Evolutionary conservation across 176 grass and related monocot genomes (phyloP), one percentile per base, ranked within the genome.

Genomic region (Chrysopogon serrulatus): DNA sequence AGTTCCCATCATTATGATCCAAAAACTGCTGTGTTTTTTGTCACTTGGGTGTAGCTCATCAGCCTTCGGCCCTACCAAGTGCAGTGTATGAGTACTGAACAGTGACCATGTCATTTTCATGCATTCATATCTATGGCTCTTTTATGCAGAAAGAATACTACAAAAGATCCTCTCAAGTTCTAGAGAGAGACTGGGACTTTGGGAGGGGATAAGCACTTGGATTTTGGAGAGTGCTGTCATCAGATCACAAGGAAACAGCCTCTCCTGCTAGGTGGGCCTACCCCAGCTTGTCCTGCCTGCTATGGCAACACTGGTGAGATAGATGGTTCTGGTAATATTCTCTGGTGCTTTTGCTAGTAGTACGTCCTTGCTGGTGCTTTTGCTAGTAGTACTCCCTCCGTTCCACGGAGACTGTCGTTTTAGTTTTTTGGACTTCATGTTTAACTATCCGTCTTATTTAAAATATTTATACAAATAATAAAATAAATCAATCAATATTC

Each of bases 311-410:
- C 81, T 59, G 36, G 17, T 74, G 41, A 40, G 76, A 80, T 74
- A 40, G 76, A 80, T 74, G 61, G 82, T 75, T 84, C 59, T 68
- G 37, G 87, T 48, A 33, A 84, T 65, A 88, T 88, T 89, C 77
- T 44, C 60, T 68, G 66, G 28, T 74, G 76, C 37, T 61, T 57
- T 59, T 67, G 24, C 34, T 74, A 26, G 30, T 47, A 68, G 39
- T 40, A 40, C 51, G 62, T 62, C 53, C 16, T 82, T 37, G 79
- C 26, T 73, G 48, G 36, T 4, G 36, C 6, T 7, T 40, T 40
- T 4, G n/a, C n/a, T n/a, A n/a, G n/a, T n/a, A n/a, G n/a, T n/a
- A n/a, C n/a, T n/a, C n/a, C n/a, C n/a, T n/a, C n/a, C n/a, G n/a
- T n/a, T n/a, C n/a, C n/a, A n/a, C n/a, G n/a, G n/a, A n/a, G n/a